phyloP scores from a whole-genome alignment of 176 grass and related monocot genomes.

The Carex kokanica region DNA sequence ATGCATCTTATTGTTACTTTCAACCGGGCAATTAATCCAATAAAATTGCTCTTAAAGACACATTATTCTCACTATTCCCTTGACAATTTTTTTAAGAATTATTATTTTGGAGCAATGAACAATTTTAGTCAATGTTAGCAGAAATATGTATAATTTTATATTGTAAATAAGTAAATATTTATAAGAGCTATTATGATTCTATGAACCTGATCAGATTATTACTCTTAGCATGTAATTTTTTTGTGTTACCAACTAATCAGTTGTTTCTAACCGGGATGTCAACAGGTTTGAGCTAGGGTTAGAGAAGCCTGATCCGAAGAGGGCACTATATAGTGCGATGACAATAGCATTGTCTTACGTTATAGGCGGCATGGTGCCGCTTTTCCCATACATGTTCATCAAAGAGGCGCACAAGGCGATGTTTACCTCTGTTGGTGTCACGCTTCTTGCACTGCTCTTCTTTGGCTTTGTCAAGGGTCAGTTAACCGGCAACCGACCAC shows the following conservation, averaged over 20 bases:
- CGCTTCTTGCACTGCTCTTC: slow-evolving; percentile 66
- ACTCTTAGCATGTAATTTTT: not conserved
- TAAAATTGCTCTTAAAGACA: not conserved
- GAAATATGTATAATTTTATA: not conserved
- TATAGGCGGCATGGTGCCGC: slow-evolving; percentile 74
- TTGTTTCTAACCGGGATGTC: not conserved
- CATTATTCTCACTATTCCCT: not conserved
- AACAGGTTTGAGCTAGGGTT: slow-evolving; percentile 85
- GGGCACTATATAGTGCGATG: slow-evolving; percentile 64
- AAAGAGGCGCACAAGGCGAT: slow-evolving; percentile 51
- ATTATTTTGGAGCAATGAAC: not conserved
- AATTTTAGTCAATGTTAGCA: not conserved
- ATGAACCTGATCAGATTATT: not conserved
- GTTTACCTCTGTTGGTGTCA: slow-evolving; percentile 68
- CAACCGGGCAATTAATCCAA: not conserved
- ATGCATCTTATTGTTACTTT: not conserved
- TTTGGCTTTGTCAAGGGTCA: slow-evolving; percentile 88
- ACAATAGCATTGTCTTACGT: slow-evolving; percentile 74
- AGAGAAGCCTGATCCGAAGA: slow-evolving; percentile 72
- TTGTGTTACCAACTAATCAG: not conserved
- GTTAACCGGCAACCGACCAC: slow-evolving; percentile 64
- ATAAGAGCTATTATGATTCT: not conserved
- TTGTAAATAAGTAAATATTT: not conserved
- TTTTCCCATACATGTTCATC: slow-evolving; percentile 75
- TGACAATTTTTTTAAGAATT: not conserved